These are phyloP conservation scores for Bruguiera sexangula DNA, from an alignment of 345 rosid species.

Conservation along the genomic window DNA sequence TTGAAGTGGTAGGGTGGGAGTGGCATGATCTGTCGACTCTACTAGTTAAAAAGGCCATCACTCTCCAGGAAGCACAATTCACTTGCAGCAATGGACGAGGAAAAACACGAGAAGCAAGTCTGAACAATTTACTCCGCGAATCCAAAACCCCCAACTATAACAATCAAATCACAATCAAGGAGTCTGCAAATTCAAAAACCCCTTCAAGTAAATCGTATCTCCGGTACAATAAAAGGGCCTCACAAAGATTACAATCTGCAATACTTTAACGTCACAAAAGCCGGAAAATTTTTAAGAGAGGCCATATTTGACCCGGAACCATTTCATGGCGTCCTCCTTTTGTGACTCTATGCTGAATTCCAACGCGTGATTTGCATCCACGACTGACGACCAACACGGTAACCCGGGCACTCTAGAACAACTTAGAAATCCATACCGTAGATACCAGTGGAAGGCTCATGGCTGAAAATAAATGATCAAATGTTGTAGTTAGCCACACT, in stretches of 20 bases:
- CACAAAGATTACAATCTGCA: slow-evolving; percentile 3
- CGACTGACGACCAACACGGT: too few species aligned
- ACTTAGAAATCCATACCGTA: slow-evolving; percentile 61
- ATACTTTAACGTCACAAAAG: slow-evolving; percentile 1
- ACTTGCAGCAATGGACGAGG: too few species aligned
- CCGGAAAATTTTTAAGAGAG: slow-evolving; percentile 15
- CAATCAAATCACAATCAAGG: neutral
- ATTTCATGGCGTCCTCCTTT: slow-evolving; percentile 90
- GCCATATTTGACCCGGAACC: slow-evolving; percentile 89
- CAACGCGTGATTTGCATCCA: slow-evolving; percentile 26
- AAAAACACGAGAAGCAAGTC: too few species aligned
- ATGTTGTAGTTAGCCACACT: neutral
- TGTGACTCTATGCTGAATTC: slow-evolving; percentile 83
- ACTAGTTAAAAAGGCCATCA: too few species aligned
- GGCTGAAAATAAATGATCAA: slow-evolving; percentile 24
- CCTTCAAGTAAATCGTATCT: slow-evolving; percentile 1
- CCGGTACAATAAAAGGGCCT: neutral
- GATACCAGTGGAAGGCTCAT: slow-evolving; percentile 70
- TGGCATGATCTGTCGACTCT: too few species aligned
- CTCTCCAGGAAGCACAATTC: too few species aligned
- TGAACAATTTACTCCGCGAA: too few species aligned
- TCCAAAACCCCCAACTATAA: neutral
- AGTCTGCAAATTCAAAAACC: neutral
- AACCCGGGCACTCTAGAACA: too few species aligned
- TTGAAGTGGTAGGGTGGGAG: too few species aligned